Evolutionary conservation across 2,329 filamentous ascomycete genomes (phyloP).

Genomic region (Ceratocystis alfenasii): DNA sequence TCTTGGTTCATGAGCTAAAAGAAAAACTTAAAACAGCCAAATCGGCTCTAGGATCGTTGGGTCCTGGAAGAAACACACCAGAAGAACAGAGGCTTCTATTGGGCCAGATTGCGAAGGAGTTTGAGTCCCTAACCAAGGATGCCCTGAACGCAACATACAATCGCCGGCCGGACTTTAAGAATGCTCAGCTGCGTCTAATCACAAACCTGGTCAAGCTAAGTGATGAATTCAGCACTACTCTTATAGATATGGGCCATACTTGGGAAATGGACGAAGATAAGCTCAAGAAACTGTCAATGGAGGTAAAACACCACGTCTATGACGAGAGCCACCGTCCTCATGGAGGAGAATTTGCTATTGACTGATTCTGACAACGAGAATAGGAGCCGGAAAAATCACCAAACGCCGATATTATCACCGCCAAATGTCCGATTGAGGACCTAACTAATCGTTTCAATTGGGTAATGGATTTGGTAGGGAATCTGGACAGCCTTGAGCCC

Average conservation of each 20-base stretch:
- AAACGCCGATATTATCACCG: not conserved
- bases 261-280: not conserved
- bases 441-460: not conserved
- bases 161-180: constrained; percentile 18
- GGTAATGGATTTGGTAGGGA: constrained; percentile 19
- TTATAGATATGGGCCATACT: constrained; percentile 21
- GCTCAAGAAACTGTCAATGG: fast-evolving
- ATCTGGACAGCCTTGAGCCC: constrained; percentile 9
- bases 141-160: constrained; percentile 23
- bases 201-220: constrained; percentile 24
- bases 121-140: constrained; percentile 23
- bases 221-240: constrained; percentile 21
- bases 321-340: not conserved
- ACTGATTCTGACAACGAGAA: too few relatives aligned
- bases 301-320: not conserved
- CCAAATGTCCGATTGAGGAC: not conserved
- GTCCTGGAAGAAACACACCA: constrained; percentile 21
- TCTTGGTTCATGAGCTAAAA: constrained; percentile 24
- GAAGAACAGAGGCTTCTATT: constrained; percentile 24
- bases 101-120: constrained; percentile 23
- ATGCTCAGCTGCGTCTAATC: constrained; percentile 23
- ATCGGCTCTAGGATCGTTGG: constrained; percentile 19
- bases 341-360: too few relatives aligned
- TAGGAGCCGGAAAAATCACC: not conserved
- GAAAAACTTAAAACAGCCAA: constrained; percentile 16